Evolutionary conservation across 169 alveolate genomes (phyloP).

Genomic region (Cryptosporidium canis): DNA sequence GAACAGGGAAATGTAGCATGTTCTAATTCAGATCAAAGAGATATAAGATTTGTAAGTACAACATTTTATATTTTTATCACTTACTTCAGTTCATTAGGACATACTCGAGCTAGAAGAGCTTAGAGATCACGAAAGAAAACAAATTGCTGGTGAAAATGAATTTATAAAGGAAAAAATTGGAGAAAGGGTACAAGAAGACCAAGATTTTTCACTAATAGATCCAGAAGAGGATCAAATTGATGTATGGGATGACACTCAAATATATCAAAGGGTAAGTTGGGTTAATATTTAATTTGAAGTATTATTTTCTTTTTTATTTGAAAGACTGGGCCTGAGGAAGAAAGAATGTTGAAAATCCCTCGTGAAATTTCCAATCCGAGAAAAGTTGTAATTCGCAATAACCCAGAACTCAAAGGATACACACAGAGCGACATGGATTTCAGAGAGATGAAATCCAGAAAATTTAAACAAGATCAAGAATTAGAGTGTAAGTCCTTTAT

Average conservation of each 20-base stretch:
- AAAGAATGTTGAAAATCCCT: constrained; percentile 1
- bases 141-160: neutral
- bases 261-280: constrained; percentile 33
- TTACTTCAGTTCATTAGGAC: neutral
- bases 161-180: constrained; percentile 1
- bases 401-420: constrained; percentile 34
- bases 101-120: constrained; percentile 13
- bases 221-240: constrained; percentile 50
- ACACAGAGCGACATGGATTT: constrained; percentile 1
- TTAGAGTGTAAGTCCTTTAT: constrained; percentile 47
- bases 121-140: neutral
- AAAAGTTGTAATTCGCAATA: constrained; percentile 30
- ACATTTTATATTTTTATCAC: neutral
- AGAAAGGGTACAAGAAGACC: neutral
- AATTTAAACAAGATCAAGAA: constrained; percentile 14
- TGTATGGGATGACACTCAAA: constrained; percentile 19
- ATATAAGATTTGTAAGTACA: constrained; percentile 38
- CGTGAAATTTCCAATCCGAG: neutral
- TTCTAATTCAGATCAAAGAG: neutral
- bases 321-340: constrained; percentile 48
- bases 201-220: constrained; percentile 26
- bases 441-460: constrained; percentile 6
- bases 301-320: no score
- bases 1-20: neutral
- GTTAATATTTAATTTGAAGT: neutral